These are phyloP conservation scores for Pseudotsuga menziesii DNA, from an alignment of 75 land plant genomes.

Conservation along the genomic window DNA sequence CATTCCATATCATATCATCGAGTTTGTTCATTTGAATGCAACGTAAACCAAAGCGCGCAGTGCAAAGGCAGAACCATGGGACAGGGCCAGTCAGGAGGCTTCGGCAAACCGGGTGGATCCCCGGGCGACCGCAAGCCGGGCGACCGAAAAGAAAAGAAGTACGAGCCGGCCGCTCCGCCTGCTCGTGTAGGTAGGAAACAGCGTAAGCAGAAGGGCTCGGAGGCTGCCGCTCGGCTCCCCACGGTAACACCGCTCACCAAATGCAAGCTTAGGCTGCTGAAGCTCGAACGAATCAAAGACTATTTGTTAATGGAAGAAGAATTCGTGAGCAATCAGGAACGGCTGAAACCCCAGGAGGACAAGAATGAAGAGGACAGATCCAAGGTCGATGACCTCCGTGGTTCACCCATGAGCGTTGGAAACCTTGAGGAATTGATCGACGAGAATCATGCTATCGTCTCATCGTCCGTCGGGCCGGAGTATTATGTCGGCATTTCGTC, in stretches of 20 bases:
- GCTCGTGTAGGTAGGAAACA: slow-evolving; percentile 81
- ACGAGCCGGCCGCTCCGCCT: slow-evolving; percentile 84
- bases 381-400: slow-evolving; percentile 84
- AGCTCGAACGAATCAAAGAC: slow-evolving; percentile 84
- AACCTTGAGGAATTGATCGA: slow-evolving; percentile 83
- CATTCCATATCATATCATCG: too few relatives aligned
- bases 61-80: too few relatives aligned
- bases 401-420: slow-evolving; percentile 92
- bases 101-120: too few relatives aligned
- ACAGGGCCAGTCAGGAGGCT: too few relatives aligned
- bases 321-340: slow-evolving; percentile 78
- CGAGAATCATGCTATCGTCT: slow-evolving; percentile 90
- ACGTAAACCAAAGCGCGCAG: too few relatives aligned
- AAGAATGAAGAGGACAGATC: slow-evolving; percentile 87
- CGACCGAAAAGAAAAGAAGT: slow-evolving; percentile 79
- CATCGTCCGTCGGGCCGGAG: slow-evolving; percentile 85
- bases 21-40: too few relatives aligned
- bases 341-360: slow-evolving; percentile 86
- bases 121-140: slow-evolving; percentile 63
- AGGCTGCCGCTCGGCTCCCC: slow-evolving; percentile 82
- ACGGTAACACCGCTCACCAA: slow-evolving; percentile 74
- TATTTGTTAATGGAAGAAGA: slow-evolving; percentile 89
- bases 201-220: slow-evolving; percentile 88
- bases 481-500: slow-evolving; percentile 80
- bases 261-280: slow-evolving; percentile 82